A percentile compares a stretch with the other conserved stretches of the same genome.
phyloP scores from a whole-genome alignment of 164 flowering plant species.

The grape (Vitis vinifera) region ASM3070453v1 NC_081823.1:25502001-25502500 shows the following conservation, averaged over 20 bases:
- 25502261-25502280: too few species aligned
- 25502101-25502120: too few species aligned
- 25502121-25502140: too few species aligned
- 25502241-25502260: too few species aligned
- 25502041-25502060: too few species aligned
- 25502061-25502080: too few species aligned
- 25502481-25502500: neutral
- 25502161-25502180: too few species aligned
- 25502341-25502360: constrained; percentile 81
- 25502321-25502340: constrained; percentile 35
- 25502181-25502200: too few species aligned
- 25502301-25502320: constrained; percentile 35
- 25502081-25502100: too few species aligned
- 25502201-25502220: neutral
- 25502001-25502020: too few species aligned
- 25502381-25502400: constrained; percentile 81
- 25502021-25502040: too few species aligned
- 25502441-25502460: constrained; percentile 79
- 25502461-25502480: constrained; percentile 14
- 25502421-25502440: constrained; percentile 63
- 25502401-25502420: constrained; percentile 57
- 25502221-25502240: constrained; percentile 41
- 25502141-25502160: too few species aligned
- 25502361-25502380: constrained; percentile 83
- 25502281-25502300: neutral